Conservation (phyloP, 805 yeast species). For the Wickerhamomyces rabaulensis region DNA sequence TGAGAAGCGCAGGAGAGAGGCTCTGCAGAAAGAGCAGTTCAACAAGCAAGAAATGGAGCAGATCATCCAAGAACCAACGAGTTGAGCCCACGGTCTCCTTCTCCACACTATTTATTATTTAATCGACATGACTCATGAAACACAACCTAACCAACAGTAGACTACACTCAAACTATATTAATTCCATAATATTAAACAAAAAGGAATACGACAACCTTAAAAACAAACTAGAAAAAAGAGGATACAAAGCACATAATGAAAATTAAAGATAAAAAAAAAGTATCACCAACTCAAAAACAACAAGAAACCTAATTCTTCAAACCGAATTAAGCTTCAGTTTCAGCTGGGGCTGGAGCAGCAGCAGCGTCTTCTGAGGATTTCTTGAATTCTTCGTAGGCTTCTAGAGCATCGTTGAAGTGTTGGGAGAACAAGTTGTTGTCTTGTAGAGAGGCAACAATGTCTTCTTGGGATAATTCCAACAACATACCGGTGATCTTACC, state of each 20-base stretch:
- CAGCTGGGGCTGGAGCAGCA: slow-evolving; percentile 12
- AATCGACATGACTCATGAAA: no score
- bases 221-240: not conserved
- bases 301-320: not conserved
- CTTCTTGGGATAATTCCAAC: slow-evolving; percentile 89
- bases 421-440: slow-evolving; percentile 85
- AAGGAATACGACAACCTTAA: not conserved
- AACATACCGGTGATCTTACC: slow-evolving; percentile 99
- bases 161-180: not conserved
- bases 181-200: not conserved
- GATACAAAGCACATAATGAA: not conserved
- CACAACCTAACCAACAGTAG: no score
- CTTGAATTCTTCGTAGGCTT: slow-evolving; percentile 90
- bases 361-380: slow-evolving; percentile 26
- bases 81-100: slow-evolving; percentile 1
- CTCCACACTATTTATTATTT: no score
- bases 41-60: slow-evolving; percentile 8
- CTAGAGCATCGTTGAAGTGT: slow-evolving; percentile 90
- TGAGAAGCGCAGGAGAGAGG: slow-evolving; percentile 5
- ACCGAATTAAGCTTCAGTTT: slow-evolving; percentile 11
- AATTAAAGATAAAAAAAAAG: not conserved
- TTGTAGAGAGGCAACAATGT: slow-evolving; percentile 82
- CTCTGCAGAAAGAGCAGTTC: not conserved
- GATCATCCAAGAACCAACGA: slow-evolving; percentile 15
- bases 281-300: not conserved